These are phyloP conservation scores for Chrysoporthe deuterocubensis DNA, from an alignment of 2,329 filamentous ascomycete genomes.

Conservation along the genomic window DNA sequence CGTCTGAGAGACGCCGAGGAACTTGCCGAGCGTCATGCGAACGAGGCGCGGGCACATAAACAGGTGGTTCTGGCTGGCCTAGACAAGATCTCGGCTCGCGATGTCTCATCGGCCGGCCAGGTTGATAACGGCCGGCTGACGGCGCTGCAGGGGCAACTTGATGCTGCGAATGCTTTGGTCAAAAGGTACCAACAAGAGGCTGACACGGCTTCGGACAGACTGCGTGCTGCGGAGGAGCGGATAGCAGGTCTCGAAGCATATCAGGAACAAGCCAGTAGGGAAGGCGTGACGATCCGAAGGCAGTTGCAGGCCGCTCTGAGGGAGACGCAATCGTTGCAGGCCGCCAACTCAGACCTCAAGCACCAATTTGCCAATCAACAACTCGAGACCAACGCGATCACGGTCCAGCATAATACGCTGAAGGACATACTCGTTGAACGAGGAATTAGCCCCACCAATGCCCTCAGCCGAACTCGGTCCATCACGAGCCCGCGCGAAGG, in stretches of 20 bases:
- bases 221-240: conserved; percentile 91
- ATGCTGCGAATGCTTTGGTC: conserved; percentile 76
- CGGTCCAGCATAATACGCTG: conserved; percentile 88
- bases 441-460: conserved; percentile 77
- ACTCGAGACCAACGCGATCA: conserved; percentile 90
- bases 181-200: conserved; percentile 89
- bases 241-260: conserved; percentile 97
- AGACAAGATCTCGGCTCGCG: conserved; percentile 68
- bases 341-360: conserved; percentile 80
- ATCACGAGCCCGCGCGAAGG: conserved; percentile 75
- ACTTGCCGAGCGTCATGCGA: conserved; percentile 81
- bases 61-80: conserved; percentile 82
- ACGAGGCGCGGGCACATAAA: conserved; percentile 85
- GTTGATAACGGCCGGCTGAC: conserved; percentile 67
- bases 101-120: conserved; percentile 51
- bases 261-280: conserved; percentile 94
- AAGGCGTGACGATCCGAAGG: conserved; percentile 85
- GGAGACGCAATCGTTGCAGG: conserved; percentile 81
- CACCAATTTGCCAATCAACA: conserved; percentile 83
- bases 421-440: conserved; percentile 92
- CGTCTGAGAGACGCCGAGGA: conserved; percentile 86
- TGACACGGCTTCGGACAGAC: conserved; percentile 82
- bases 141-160: conserved; percentile 79
- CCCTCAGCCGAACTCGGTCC: conserved; percentile 67
- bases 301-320: conserved; percentile 85